Base-by-base conservation (phyloP, 2,329 filamentous ascomycete species). In the Fusarium subtropicale region DNA sequence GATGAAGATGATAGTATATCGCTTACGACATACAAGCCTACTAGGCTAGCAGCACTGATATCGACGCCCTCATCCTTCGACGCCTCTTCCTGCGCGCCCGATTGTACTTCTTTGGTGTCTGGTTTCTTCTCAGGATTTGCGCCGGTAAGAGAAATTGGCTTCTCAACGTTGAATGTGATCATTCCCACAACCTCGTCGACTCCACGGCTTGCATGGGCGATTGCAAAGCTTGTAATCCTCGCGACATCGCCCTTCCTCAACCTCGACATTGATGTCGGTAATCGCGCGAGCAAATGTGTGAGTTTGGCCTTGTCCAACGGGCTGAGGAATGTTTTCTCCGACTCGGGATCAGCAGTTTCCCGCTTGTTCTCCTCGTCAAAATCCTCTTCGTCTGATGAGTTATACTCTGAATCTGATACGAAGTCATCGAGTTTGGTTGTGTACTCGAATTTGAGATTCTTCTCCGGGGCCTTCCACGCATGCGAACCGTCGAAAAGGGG, bases 161-260 rank as follows among this genome's bases (percentile, higher is more conserved):
- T 88, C 62, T 91, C 85, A 34, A 98, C 85, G 74, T 99, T 98
- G 1, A 89, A 86, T 1, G 97, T 87, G 38, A 98, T 90, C 80
- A 97, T 88, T 51, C 95, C 88, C n/a, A 97, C 94, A 36, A 97
- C 91, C 81, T 98, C 96, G 68, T 97, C 92, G 15, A 93, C 92
- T 18, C 94, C 96, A 22, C 89, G 86, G 39, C 91, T 92, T 2
- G 94, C 92, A 77, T 98, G 93, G 4, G 90, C 91, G 58, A 98
- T 93, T 15, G 94, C 94, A 79, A 98, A 97, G 5, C 91, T 87
- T 2, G 94, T 95, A 3, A 97, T 85, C 7, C 94, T 87, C 2
- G 93, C 94, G 46, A 98, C 88, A 75, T 98, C 93, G 4, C 93
- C 94, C 75, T 93, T 93, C 30, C 92, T 87, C 28, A 97, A 84